Percentiles rank a stretch among this genome's conserved stretches.
Evolutionary conservation across 2,329 filamentous ascomycete species (phyloP).

Genomic region (Pezicula carpinea): DNA sequence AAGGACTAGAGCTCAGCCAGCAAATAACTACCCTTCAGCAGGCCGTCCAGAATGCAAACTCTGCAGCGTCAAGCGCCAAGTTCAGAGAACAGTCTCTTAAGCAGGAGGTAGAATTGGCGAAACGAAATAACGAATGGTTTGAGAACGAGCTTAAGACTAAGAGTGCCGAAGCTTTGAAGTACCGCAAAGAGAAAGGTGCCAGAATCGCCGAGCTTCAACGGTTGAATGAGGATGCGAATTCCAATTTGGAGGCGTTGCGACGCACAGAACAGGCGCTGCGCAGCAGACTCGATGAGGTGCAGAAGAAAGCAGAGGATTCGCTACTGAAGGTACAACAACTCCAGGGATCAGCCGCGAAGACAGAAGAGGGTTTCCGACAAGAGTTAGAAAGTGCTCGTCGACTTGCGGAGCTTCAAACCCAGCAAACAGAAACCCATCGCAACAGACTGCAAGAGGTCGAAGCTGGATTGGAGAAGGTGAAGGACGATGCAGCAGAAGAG

Average conservation of each 20-base stretch:
- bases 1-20: slow-evolving; percentile 76
- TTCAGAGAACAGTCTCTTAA: slow-evolving; percentile 87
- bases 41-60: slow-evolving; percentile 75
- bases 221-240: slow-evolving; percentile 77
- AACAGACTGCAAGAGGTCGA: slow-evolving; percentile 68
- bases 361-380: slow-evolving; percentile 81
- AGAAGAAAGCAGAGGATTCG: slow-evolving; percentile 81
- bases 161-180: slow-evolving; percentile 79
- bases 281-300: slow-evolving; percentile 75
- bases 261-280: slow-evolving; percentile 77
- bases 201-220: slow-evolving; percentile 85
- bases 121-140: slow-evolving; percentile 89
- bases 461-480: slow-evolving; percentile 50
- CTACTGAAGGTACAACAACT: slow-evolving; percentile 79
- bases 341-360: slow-evolving; percentile 74
- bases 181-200: slow-evolving; percentile 89
- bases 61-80: slow-evolving; percentile 73
- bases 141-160: slow-evolving; percentile 90
- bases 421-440: slow-evolving; percentile 68
- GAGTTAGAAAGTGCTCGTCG: slow-evolving; percentile 79
- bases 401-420: slow-evolving; percentile 76
- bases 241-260: slow-evolving; percentile 71
- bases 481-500: slow-evolving; percentile 58
- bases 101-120: slow-evolving; percentile 84
- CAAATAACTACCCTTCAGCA: slow-evolving; percentile 81